A percentile compares a stretch with the other conserved stretches of the same genome.
These are phyloP conservation scores for Geranium incanum DNA, from an alignment of 441 rosid genomes.

Conservation along the genomic window DNA sequence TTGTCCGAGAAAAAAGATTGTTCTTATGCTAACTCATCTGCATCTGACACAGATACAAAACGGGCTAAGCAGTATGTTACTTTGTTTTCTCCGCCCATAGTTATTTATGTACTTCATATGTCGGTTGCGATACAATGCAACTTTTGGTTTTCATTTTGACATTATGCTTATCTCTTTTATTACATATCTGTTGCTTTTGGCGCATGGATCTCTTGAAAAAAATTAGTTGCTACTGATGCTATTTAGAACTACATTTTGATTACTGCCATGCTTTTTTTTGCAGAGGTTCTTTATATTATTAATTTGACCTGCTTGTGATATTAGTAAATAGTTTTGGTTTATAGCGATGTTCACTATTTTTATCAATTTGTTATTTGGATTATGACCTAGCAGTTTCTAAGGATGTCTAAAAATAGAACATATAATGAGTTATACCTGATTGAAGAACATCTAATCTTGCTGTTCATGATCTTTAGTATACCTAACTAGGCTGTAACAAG, in stretches of 20 bases:
- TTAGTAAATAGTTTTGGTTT: neutral
- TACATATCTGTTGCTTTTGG: neutral
- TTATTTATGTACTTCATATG: neutral
- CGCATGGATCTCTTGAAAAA: neutral
- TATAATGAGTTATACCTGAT: neutral
- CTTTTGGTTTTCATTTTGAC: neutral
- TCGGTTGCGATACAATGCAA: neutral
- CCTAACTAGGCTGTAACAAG: neutral
- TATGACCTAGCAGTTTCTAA: neutral
- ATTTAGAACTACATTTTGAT: neutral
- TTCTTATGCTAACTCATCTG: constrained; percentile 44
- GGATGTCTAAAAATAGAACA: neutral
- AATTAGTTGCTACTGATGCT: neutral
- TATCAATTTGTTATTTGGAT: neutral
- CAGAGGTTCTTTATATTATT: neutral
- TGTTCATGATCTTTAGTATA: neutral
- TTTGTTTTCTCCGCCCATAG: constrained; percentile 6
- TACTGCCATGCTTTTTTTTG: neutral
- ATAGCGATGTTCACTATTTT: neutral
- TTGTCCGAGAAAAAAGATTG: constrained; percentile 53
- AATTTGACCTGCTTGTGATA: neutral
- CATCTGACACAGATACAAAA: constrained; percentile 75
- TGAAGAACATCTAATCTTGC: neutral
- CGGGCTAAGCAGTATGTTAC: constrained; percentile 95
- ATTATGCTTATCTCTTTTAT: neutral